Evolutionary conservation across 257 asterid species (phyloP).

Genomic region (Solanum sejunctum): DNA sequence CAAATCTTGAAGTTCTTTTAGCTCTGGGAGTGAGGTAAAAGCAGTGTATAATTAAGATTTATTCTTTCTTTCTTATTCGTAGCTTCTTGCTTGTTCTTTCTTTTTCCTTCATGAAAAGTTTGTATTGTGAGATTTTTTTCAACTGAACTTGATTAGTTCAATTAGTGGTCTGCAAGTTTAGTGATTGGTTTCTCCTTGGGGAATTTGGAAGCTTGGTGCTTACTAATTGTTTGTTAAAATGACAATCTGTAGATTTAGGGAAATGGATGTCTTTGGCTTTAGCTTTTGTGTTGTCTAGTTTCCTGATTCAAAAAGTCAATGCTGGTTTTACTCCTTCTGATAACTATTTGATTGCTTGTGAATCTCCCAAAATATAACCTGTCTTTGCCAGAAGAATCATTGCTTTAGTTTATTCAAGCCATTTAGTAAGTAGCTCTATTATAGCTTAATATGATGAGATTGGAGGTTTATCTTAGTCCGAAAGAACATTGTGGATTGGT

Average conservation of each 20-base stretch:
- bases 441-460: too few species aligned
- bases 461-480: too few species aligned
- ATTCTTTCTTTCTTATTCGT: not conserved
- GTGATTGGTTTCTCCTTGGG: not conserved
- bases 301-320: conserved; percentile 5
- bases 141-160: not conserved
- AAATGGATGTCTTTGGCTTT: conserved; percentile 23
- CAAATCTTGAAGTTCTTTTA: not conserved
- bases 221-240: not conserved
- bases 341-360: conserved; percentile 47
- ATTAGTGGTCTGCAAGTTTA: not conserved
- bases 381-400: conserved; percentile 19
- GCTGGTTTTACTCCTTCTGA: conserved; percentile 51
- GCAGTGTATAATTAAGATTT: not conserved
- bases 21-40: not conserved
- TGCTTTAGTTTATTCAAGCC: too few species aligned
- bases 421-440: too few species aligned
- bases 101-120: too few species aligned
- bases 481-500: too few species aligned
- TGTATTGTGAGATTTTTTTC: not conserved
- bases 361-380: conserved; percentile 57
- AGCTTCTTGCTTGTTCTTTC: not conserved
- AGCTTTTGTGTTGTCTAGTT: conserved; percentile 17
- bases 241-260: conserved; percentile 18
- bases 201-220: not conserved